phyloP scores from a whole-genome alignment of 306 rosid genomes.

The Trifolium pratense region DNA sequence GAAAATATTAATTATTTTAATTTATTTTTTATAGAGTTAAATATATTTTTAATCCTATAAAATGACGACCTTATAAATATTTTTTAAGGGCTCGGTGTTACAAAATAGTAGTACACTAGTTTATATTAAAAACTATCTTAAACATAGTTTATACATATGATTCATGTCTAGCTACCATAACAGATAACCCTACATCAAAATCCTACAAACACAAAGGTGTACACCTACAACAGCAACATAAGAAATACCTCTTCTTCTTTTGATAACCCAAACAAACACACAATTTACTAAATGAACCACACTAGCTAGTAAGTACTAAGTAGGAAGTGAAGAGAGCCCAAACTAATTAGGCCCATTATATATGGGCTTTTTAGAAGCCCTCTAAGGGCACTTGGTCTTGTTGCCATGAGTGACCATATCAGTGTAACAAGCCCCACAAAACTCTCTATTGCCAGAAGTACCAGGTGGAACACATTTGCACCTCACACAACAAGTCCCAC shows the following conservation, averaged over 20 bases:
- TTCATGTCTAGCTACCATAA: background rate
- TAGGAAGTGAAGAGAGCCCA: background rate
- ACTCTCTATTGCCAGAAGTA: slow-evolving; percentile 66
- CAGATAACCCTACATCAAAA: background rate
- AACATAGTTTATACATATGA: background rate
- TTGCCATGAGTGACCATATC: slow-evolving; percentile 71
- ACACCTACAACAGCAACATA: background rate
- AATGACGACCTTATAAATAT: no score
- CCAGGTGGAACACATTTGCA: slow-evolving; percentile 84
- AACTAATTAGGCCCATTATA: background rate
- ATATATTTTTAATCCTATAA: no score
- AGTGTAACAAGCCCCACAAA: slow-evolving; percentile 71
- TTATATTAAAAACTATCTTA: background rate
- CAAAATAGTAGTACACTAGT: no score
- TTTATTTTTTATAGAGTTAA: no score
- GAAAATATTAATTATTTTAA: no score
- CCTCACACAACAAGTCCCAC: slow-evolving; percentile 67
- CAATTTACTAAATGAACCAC: background rate
- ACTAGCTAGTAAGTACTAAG: background rate
- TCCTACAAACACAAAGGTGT: background rate
- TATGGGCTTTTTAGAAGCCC: background rate
- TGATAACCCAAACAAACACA: background rate
- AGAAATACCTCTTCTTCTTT: background rate
- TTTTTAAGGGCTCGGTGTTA: no score
- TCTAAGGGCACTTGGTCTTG: slow-evolving; percentile 61